phyloP scores from a whole-genome alignment of 192 early-diverging fungal genomes.

The Backusella psychrophila region DNA sequence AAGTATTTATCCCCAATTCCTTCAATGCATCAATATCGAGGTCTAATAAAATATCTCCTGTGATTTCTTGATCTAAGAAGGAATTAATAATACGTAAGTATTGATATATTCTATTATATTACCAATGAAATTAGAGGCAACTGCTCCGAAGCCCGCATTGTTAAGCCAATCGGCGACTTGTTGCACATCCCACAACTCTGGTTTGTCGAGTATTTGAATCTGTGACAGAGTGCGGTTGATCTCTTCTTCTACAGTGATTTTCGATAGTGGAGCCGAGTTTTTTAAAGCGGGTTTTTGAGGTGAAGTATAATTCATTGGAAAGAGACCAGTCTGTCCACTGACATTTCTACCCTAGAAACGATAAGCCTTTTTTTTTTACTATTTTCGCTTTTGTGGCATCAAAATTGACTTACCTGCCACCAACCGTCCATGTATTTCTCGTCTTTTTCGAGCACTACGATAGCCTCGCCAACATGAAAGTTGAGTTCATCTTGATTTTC shows the following conservation, averaged over 20 bases:
- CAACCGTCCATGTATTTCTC: constrained; percentile 73
- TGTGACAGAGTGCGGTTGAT: constrained; percentile 15
- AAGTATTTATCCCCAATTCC: constrained; percentile 62
- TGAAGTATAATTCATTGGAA: constrained; percentile 67
- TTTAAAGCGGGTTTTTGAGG: constrained; percentile 23
- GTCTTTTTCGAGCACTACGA: constrained; percentile 71
- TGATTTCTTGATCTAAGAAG: constrained; percentile 60
- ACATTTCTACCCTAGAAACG: constrained; percentile 57
- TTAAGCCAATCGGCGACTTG: constrained; percentile 62
- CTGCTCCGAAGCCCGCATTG: constrained; percentile 46
- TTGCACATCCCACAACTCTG: constrained; percentile 50
- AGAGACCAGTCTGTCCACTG: constrained; percentile 65
- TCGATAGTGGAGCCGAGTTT: not conserved
- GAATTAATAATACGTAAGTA: not conserved
- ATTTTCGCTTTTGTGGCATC: not conserved
- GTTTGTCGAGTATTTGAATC: constrained; percentile 28
- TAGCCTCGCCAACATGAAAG: constrained; percentile 61
- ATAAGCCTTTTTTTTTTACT: not conserved
- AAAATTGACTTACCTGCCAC: constrained; percentile 60
- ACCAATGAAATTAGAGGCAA: constrained; percentile 52
- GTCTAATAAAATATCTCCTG: constrained; percentile 62
- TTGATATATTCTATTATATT: constrained; percentile 13
- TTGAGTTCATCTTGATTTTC: constrained; percentile 71
- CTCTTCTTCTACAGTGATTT: not conserved
- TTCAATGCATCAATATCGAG: constrained; percentile 61